Evolutionary conservation across 306 rosid genomes (phyloP).

Genomic region (Fagus crenata): DNA sequence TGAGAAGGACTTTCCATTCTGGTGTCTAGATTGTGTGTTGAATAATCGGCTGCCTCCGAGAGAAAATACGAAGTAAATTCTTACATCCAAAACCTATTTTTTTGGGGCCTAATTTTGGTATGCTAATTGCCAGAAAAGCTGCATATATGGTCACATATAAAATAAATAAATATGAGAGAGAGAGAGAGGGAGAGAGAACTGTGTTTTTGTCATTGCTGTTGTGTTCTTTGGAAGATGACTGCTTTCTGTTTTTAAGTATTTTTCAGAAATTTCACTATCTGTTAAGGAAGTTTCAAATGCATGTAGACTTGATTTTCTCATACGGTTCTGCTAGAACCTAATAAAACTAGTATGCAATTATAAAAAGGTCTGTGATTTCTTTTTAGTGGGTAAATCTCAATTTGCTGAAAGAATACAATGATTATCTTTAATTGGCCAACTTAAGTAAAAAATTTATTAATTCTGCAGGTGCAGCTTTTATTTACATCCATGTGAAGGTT

Average conservation of each 20-base stretch:
- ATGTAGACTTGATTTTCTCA: slow-evolving; percentile 11
- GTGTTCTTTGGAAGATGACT: neutral
- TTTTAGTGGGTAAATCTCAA: neutral
- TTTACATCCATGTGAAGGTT: slow-evolving; percentile 94
- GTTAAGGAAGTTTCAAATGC: slow-evolving; percentile 15
- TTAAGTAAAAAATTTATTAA: neutral
- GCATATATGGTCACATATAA: neutral
- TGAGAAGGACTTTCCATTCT: slow-evolving; percentile 94
- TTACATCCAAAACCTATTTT: slow-evolving; percentile 22
- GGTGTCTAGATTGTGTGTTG: slow-evolving; percentile 92
- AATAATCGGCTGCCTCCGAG: slow-evolving; percentile 84
- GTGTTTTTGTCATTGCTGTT: neutral
- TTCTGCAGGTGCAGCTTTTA: slow-evolving; percentile 88
- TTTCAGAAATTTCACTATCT: slow-evolving; percentile 3
- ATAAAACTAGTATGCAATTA: slow-evolving; percentile 20
- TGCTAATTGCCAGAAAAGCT: neutral
- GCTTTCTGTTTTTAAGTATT: neutral
- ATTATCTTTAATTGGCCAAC: neutral
- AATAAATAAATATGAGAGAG: too few relatives aligned
- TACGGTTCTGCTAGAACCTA: slow-evolving; percentile 10
- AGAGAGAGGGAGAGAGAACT: neutral
- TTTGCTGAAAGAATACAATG: neutral
- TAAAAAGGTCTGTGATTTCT: neutral
- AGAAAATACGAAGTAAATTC: slow-evolving; percentile 87
- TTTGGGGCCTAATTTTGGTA: slow-evolving; percentile 4